Evolutionary conservation across 768 basidiomycete species (phyloP), one percentile per base, ranked within the genome.

Genomic region (Lactarius hengduanensis): DNA sequence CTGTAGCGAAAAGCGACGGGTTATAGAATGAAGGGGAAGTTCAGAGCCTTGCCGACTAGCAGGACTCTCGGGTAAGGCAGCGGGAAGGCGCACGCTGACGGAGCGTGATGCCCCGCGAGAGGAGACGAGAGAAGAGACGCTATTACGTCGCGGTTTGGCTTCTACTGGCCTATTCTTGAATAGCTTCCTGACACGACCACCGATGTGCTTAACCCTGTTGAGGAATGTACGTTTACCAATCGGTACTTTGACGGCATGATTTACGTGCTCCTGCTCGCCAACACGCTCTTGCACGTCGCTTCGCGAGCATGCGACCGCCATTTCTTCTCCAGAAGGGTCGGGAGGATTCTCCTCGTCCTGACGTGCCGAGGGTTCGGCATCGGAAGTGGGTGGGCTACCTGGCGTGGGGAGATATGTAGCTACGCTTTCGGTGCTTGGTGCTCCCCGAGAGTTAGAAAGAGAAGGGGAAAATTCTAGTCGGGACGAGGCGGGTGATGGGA

Each of bases 1-100:
- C 55, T 68, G 67, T 30, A 70, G 55, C 28, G 69, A 70, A 38
- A 70, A 64, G 4, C 69, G 69, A 61, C 50, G 66, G 13, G 59
- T 26, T 59, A 67, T 32, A 15, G 36, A 11, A 22, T 54, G n/a
- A 28, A 53, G 50, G 3, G 22, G 47, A 13, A 0, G 32, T 30
- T 34, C 38, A 22, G 26, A 16, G 11, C n/a, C 53, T 34, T 45
- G 56, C n/a, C 34, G 68, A 40, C 61, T 63, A 2, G 40, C 36
- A 20, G 65, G 65, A 22, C 61, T 67, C 32, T 61, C 61, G 6
- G 68, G 60, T 13, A 40, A 41, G 11, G 59, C 34, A 15, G 36
- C 15, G 7, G 59, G 61, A 26, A 69, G 65, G 34, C 57, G 61
- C 47, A 69, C 53, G 41, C 28, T 67, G 18, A 69, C 65, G 28